Base-by-base conservation (phyloP, 371 early-diverging fungal species). In the Mycotypha africana region DNA sequence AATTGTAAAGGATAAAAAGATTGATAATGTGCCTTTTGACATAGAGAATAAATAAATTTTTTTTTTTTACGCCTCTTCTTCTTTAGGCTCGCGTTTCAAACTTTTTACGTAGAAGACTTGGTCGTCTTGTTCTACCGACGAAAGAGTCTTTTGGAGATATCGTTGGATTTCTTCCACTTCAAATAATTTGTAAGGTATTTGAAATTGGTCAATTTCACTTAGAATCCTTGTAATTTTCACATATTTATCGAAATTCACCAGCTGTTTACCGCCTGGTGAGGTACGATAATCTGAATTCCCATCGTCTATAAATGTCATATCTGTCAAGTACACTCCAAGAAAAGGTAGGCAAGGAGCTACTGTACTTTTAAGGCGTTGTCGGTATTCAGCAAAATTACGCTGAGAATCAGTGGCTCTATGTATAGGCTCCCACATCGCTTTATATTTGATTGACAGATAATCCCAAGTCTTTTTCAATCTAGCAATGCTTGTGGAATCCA, bases 171-270 rank as follows among this genome's bases (percentile, higher is more conserved):
- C 84, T 12, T 75, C 65, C 7, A 85, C 76, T 39, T 76, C 75
- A 1, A 56, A 40, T 4, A 84, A 58, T 23, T 58, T 70, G 42
- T 86, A 91, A 21, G 85, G 79, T 22, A 79, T 65, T 57, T 93
- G 93, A 59, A 89, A 93, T 46, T 85, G 79, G 43, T 82, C 81
- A 26, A 93, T 70, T 47, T 91, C 91, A 34, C 67, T 66, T 38
- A 93, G 78, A 7, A 89, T 71, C 9, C 70, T 62, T 1, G 85
- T 76, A 21, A 77, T 66, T 31, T 80, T 80, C 47, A 77, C 58
- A 47, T 84, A 80, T 55, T 93, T 93, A 62, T 88, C 86, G 62
- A 93, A 87, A 53, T 93, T 92, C 54, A 91, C 81, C 14, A 89
- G 67, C 30, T 54, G 45, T 15, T 49, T 39, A 4, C 70, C 69